Conservation (phyloP, 108 stramenopile genomes). For the Stephanodiscus minutulus region DNA sequence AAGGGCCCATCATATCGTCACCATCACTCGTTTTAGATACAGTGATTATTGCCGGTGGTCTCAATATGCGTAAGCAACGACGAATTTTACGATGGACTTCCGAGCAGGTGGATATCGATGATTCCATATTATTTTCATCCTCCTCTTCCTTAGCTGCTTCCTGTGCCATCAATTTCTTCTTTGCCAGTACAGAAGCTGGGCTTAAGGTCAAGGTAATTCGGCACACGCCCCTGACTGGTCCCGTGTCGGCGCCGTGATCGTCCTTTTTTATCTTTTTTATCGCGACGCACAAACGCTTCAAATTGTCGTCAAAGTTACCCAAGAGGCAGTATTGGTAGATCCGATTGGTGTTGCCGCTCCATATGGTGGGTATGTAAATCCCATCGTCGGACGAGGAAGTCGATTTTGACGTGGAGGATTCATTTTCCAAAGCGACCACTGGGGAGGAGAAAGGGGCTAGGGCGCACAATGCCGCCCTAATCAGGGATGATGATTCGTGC, state of each 20-base stretch:
- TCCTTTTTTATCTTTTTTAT: conserved; percentile 22
- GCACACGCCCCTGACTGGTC: conserved; percentile 45
- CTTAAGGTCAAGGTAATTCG: conserved; percentile 40
- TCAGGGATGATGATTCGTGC: conserved; percentile 16
- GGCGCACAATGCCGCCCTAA: conserved; percentile 35
- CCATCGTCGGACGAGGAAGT: conserved; percentile 26
- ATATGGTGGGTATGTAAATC: conserved; percentile 37
- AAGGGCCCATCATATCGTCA: neutral
- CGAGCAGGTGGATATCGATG: conserved; percentile 8
- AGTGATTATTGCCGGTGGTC: conserved; percentile 34
- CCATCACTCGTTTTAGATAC: conserved; percentile 9
- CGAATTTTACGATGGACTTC: conserved; percentile 42
- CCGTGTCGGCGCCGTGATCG: conserved; percentile 9
- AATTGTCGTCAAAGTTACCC: conserved; percentile 41
- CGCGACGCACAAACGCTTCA: conserved; percentile 44
- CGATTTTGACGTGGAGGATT: neutral
- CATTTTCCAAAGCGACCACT: neutral
- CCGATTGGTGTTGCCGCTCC: conserved; percentile 51
- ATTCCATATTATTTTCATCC: conserved; percentile 9
- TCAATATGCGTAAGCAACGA: conserved; percentile 26
- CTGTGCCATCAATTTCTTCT: conserved; percentile 46
- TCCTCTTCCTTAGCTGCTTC: conserved; percentile 27
- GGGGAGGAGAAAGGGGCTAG: conserved; percentile 13
- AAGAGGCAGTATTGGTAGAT: conserved; percentile 42
- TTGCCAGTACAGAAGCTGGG: conserved; percentile 35